Percentiles rank a stretch among this genome's conserved stretches.
Evolutionary conservation across 805 yeast genomes (phyloP).

Genomic region (Wickerhamomyces kurtzmanii): DNA sequence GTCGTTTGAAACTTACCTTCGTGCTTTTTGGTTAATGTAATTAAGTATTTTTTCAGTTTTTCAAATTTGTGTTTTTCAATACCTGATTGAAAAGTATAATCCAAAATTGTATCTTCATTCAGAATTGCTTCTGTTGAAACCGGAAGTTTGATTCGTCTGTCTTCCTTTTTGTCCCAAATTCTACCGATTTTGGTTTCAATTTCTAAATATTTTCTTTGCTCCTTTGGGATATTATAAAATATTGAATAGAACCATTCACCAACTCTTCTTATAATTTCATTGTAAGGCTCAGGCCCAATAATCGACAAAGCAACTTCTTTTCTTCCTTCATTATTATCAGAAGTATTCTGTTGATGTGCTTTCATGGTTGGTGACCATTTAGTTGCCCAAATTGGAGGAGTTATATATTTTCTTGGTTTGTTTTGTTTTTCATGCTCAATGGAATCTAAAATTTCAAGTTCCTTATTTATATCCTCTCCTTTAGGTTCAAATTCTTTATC

Average conservation of each 20-base stretch:
- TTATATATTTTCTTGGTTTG: constrained; percentile 53
- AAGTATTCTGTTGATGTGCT: constrained; percentile 13
- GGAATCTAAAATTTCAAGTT: constrained; percentile 17
- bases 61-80: constrained; percentile 53
- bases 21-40: constrained; percentile 39
- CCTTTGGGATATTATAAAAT: constrained; percentile 51
- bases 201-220: constrained; percentile 47
- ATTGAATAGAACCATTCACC: constrained; percentile 89
- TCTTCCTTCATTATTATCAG: constrained; percentile 5
- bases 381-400: constrained; percentile 79
- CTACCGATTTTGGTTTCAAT: constrained; percentile 69
- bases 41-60: constrained; percentile 44
- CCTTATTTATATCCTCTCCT: constrained; percentile 20
- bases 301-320: constrained; percentile 40
- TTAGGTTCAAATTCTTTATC: constrained; percentile 14
- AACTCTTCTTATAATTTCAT: constrained; percentile 70
- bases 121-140: constrained; percentile 60
- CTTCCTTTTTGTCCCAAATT: constrained; percentile 53
- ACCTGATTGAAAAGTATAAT: constrained; percentile 54
- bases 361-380: constrained; percentile 46
- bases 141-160: constrained; percentile 53
- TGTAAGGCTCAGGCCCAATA: constrained; percentile 69
- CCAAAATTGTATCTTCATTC: constrained; percentile 37
- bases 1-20: constrained; percentile 49
- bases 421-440: constrained; percentile 11